Base-by-base conservation (phyloP, 805 yeast genomes). In the Metschnikowia arizonensis region DNA sequence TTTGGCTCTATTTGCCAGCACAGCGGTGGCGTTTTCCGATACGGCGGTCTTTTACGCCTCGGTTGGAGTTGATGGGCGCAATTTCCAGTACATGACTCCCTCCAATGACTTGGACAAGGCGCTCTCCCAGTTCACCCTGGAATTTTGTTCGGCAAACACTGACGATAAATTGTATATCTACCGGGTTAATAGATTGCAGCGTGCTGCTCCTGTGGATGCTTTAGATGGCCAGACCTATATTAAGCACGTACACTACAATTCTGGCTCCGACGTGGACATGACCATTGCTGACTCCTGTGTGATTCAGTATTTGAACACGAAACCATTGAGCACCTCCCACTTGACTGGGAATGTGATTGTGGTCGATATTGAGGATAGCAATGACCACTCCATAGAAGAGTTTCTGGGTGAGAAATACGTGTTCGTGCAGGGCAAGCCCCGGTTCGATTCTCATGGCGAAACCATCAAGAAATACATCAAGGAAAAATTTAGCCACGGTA, bases 361-460 rank as follows among this genome's bases (percentile, higher is more conserved):
- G 24, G 53, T 60, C 31, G 66, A 62, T 40, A 46, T 61, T 30
- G 67, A 60, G 28, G 62, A 59, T 43, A 53, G 48, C 17, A 18
- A 36, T 2, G 33, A 14, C 12, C 59, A 58, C 36, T 23, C 49
- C n/a, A 46, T 59, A 21, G 59, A 45, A 17, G 63, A 60, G 42
- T 54, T 58, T 36, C 45, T 56, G 49, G 33, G 35, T 31, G 42
- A 41, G 17, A 21, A 32, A 36, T 28, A 44, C 45, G 54, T 48
- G 19, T 50, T 65, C 25, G 60, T 66, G 26, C 70, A 65, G 50
- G 64, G 65, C 5, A 59, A 55, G 46, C 71, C 71, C 9, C 48
- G 56, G 17, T 62, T 64, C 52, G 57, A 53, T 17, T 46, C 60
- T 33, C 55, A 45, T 28, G 48, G 58, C 17, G 58, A 55, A 23